Evolutionary conservation across 2,329 filamentous ascomycete genomes (phyloP).

Genomic region (Claviceps citrina): DNA sequence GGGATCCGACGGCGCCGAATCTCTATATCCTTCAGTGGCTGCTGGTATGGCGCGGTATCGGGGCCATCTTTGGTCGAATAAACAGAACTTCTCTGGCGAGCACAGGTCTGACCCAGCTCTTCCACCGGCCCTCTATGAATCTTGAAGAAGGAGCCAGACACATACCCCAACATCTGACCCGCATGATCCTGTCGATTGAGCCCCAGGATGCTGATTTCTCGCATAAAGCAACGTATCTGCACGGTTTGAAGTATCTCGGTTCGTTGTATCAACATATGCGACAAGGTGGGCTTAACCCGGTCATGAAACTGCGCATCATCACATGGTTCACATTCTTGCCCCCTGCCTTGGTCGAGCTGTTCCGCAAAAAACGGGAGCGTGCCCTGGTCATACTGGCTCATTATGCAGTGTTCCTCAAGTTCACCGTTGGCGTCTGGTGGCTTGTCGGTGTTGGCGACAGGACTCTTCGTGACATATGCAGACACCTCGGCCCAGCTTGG

Average conservation of each 20-base stretch:
- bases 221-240: slow-evolving; percentile 27
- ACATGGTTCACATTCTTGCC: slow-evolving; percentile 39
- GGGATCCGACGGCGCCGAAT: slow-evolving; percentile 27
- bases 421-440: slow-evolving; percentile 34
- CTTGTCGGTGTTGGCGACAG: slow-evolving; percentile 28
- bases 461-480: slow-evolving; percentile 29
- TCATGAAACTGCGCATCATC: slow-evolving; percentile 33
- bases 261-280: slow-evolving; percentile 35
- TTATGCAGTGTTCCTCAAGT: slow-evolving; percentile 35
- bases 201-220: slow-evolving; percentile 26
- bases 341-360: slow-evolving; percentile 27
- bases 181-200: slow-evolving; percentile 32
- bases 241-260: slow-evolving; percentile 33
- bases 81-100: slow-evolving; percentile 15
- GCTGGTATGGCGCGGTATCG: slow-evolving; percentile 37
- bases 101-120: slow-evolving; percentile 31
- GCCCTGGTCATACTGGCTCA: slow-evolving; percentile 37
- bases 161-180: slow-evolving; percentile 33
- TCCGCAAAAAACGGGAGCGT: slow-evolving; percentile 25
- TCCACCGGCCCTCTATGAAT: slow-evolving; percentile 34
- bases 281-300: slow-evolving; percentile 24
- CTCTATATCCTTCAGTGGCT: slow-evolving; percentile 42
- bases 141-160: slow-evolving; percentile 24
- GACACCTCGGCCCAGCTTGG: slow-evolving; percentile 26
- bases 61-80: slow-evolving; percentile 28